Evolutionary conservation across 2,329 filamentous ascomycete genomes (phyloP).

Genomic region (Colletotrichum horii): DNA sequence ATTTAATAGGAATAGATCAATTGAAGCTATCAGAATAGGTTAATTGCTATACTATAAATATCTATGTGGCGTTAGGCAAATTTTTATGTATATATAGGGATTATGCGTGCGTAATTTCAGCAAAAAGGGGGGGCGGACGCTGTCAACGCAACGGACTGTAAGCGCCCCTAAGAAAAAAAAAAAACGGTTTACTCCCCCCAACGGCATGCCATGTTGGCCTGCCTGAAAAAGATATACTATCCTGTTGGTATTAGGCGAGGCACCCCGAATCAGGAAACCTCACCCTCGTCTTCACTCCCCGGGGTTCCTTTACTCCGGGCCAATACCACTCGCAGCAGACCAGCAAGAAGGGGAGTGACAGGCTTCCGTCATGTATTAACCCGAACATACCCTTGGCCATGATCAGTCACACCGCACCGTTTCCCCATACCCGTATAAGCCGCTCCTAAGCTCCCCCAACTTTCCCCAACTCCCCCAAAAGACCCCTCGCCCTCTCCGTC

Average conservation of each 20-base stretch:
- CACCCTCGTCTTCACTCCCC: neutral
- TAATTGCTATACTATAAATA: no score
- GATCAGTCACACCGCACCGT: neutral
- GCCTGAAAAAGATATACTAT: neutral
- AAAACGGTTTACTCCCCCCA: neutral
- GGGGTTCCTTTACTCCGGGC: neutral
- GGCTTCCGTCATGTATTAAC: neutral
- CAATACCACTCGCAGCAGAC: neutral
- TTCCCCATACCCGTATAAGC: neutral
- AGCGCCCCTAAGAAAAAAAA: neutral
- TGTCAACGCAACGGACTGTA: no score
- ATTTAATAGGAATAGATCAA: no score
- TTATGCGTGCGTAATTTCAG: no score
- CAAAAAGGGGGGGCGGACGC: no score
- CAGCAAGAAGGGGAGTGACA: neutral
- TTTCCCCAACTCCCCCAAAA: constrained; percentile 13
- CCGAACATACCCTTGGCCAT: neutral
- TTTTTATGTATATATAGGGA: no score
- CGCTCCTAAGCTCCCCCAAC: neutral
- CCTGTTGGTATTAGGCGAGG: neutral
- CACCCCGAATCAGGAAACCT: neutral
- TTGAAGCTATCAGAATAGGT: no score
- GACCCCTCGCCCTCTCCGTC: constrained; percentile 16
- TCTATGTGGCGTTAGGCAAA: no score
- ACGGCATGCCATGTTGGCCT: neutral